These are phyloP conservation scores for Filobasidium uniguttulatum DNA, from an alignment of 1,284 basidiomycete genomes.

Conservation along the genomic window DNA sequence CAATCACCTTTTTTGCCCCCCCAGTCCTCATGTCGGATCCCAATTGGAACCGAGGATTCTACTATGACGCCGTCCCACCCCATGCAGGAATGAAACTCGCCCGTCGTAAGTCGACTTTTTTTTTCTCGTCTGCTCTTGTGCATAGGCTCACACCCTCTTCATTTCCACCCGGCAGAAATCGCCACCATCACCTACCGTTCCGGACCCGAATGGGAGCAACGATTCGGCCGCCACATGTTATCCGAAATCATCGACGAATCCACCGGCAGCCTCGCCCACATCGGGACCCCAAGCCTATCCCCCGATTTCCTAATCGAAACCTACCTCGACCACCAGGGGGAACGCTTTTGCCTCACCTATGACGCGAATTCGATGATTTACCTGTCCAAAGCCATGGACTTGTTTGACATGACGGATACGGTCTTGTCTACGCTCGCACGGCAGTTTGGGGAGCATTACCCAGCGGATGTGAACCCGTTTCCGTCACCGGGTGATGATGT, in stretches of 20 bases:
- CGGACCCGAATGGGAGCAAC: conserved; percentile 95
- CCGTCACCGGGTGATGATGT: conserved; percentile 29
- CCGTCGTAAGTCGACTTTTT: conserved; percentile 49
- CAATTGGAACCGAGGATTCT: conserved; percentile 98
- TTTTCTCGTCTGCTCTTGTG: not conserved
- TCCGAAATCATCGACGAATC: conserved; percentile 27
- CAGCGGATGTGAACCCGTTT: conserved; percentile 27
- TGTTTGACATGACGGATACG: conserved; percentile 86
- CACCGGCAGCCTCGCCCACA: conserved; percentile 13
- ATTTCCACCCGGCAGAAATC: conserved; percentile 51
- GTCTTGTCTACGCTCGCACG: conserved; percentile 54
- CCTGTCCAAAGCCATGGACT: conserved; percentile 96
- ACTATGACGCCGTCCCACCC: conserved; percentile 86
- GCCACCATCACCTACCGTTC: conserved; percentile 98
- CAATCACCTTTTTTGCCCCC: not conserved
- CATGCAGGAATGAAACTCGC: conserved; percentile 98
- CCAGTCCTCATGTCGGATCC: conserved; percentile 96
- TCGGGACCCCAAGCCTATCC: conserved; percentile 60
- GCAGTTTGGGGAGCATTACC: conserved; percentile 28
- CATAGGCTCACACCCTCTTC: not conserved
- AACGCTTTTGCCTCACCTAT: conserved; percentile 95
- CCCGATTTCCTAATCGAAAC: conserved; percentile 98
- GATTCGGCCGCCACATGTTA: conserved; percentile 60
- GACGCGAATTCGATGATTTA: conserved; percentile 99
- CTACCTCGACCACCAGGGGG: conserved; percentile 95